A percentile compares a stretch with the other conserved stretches of the same genome.
These are phyloP conservation scores for Hypoxylon sp. DNA, from an alignment of 2,329 filamentous ascomycete genomes.

Conservation along the genomic window DNA sequence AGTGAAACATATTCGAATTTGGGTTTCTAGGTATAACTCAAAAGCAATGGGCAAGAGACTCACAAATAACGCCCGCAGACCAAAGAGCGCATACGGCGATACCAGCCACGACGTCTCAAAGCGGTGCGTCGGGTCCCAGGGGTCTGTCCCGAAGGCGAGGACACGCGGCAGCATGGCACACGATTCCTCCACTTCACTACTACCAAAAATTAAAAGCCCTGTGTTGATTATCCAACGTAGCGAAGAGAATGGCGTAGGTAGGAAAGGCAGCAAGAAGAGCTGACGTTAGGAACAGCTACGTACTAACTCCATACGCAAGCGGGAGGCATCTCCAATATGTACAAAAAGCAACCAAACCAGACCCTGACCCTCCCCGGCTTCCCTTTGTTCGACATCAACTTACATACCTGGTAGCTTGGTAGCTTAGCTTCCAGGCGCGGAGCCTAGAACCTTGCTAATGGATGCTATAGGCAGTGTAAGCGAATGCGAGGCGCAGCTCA, in stretches of 20 bases:
- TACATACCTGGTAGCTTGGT: background rate
- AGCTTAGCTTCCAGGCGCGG: background rate
- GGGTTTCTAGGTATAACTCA: background rate
- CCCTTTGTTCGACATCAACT: background rate
- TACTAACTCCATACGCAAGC: too few species aligned
- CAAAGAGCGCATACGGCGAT: constrained; percentile 73
- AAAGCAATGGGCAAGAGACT: constrained; percentile 52
- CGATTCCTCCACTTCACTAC: background rate
- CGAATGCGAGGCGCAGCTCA: constrained; percentile 9
- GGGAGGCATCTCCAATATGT: background rate
- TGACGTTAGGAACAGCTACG: too few species aligned
- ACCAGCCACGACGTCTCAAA: constrained; percentile 88
- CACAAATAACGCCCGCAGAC: constrained; percentile 68
- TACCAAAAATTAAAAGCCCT: background rate
- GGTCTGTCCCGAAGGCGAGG: constrained; percentile 48
- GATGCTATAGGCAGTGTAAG: background rate
- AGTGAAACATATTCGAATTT: background rate
- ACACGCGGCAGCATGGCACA: constrained; percentile 18
- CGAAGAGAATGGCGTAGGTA: too few species aligned
- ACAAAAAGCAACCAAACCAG: background rate
- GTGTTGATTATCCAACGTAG: background rate
- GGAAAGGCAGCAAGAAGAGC: too few species aligned
- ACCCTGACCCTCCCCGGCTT: background rate
- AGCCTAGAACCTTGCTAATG: constrained; percentile 3
- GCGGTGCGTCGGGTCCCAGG: constrained; percentile 71